A percentile compares a stretch with the other conserved stretches of the same genome.
Evolutionary conservation across 2,329 filamentous ascomycete species (phyloP).

Genomic region (Eutypella sp.): DNA sequence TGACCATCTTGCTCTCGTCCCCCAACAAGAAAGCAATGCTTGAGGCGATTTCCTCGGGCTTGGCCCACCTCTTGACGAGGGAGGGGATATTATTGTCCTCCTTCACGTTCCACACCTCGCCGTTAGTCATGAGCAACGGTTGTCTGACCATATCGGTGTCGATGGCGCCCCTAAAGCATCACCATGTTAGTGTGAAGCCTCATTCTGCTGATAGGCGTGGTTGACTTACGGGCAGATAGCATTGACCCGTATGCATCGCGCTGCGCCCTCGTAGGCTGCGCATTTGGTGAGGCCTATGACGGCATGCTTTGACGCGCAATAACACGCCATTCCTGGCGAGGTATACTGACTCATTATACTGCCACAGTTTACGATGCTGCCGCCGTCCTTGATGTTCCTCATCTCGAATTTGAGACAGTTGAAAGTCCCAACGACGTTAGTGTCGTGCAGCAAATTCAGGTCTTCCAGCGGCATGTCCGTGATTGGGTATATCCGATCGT

Average conservation of each 20-base stretch:
- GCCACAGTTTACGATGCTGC: constrained; percentile 40
- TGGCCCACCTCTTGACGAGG: constrained; percentile 13
- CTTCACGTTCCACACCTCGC: constrained; percentile 2
- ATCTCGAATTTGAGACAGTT: constrained; percentile 45
- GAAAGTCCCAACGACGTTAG: constrained; percentile 42
- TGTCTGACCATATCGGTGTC: constrained; percentile 6
- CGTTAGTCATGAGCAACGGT: constrained; percentile 1
- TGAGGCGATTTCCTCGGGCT: constrained; percentile 24
- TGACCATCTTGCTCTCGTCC: constrained; percentile 25
- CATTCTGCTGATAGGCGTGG: neutral
- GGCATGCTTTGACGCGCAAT: constrained; percentile 23
- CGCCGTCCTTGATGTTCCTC: constrained; percentile 30
- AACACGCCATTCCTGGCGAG: constrained; percentile 23
- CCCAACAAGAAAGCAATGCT: constrained; percentile 25
- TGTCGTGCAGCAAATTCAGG: constrained; percentile 35
- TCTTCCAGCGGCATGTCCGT: constrained; percentile 28
- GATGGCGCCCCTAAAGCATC: constrained; percentile 1
- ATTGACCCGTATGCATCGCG: constrained; percentile 14
- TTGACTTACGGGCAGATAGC: constrained; percentile 16
- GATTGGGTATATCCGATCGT: neutral
- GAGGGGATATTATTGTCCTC: constrained; percentile 3
- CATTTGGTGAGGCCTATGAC: constrained; percentile 23
- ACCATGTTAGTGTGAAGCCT: neutral
- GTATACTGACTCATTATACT: constrained; percentile 36
- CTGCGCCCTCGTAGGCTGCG: constrained; percentile 23